A percentile compares a stretch with the other conserved stretches of the same genome.
These are phyloP conservation scores for Talaromyces rugulosus DNA, from an alignment of 2,329 filamentous ascomycete genomes.

Conservation along the genomic window DNA sequence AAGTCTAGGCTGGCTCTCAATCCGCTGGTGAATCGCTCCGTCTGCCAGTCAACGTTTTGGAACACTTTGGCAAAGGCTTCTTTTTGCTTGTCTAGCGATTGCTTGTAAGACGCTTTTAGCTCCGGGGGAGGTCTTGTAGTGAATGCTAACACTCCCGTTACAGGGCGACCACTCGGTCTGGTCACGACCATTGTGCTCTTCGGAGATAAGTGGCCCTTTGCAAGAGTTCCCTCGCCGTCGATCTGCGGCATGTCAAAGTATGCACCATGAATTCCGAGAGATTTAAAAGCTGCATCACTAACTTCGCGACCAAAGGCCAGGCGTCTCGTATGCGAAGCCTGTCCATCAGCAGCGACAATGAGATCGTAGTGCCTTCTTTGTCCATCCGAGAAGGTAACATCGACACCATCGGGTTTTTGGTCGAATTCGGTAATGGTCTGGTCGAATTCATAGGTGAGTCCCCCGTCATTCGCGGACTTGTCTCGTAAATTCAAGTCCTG, in stretches of 20 bases:
- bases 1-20: constrained; percentile 41
- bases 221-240: constrained; percentile 14
- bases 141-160: not conserved
- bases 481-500: constrained; percentile 18
- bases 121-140: not conserved
- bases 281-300: constrained; percentile 12
- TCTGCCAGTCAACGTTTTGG: constrained; percentile 35
- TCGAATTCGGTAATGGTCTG: constrained; percentile 5
- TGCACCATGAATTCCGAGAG: constrained; percentile 20
- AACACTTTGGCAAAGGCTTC: constrained; percentile 25
- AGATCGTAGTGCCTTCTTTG: constrained; percentile 45
- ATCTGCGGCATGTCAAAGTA: constrained; percentile 26
- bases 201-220: constrained; percentile 15
- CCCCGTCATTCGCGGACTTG: not conserved
- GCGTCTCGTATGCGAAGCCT: constrained; percentile 40
- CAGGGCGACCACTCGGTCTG: not conserved
- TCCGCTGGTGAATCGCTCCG: constrained; percentile 30
- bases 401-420: constrained; percentile 30
- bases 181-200: constrained; percentile 20
- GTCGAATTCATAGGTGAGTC: not conserved
- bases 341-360: constrained; percentile 54
- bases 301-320: constrained; percentile 10
- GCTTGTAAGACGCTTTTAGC: not conserved
- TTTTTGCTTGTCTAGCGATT: constrained; percentile 22
- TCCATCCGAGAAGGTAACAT: constrained; percentile 43